These are phyloP conservation scores for Cercospora sp. DNA, from an alignment of 2,329 filamentous ascomycete species.

Conservation along the genomic window DNA sequence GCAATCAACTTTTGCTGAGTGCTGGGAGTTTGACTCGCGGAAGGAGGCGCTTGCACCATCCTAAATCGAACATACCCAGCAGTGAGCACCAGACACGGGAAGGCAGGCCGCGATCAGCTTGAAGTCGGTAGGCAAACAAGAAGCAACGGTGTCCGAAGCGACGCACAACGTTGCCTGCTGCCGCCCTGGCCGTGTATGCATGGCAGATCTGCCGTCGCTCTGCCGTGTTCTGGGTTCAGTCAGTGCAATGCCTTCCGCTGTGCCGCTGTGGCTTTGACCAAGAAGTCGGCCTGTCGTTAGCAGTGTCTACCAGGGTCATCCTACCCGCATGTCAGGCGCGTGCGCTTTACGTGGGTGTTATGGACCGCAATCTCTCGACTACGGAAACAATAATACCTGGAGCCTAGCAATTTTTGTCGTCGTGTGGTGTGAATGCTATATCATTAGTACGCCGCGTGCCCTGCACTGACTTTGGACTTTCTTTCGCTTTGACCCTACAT, in stretches of 20 bases:
- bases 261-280: conserved; percentile 24
- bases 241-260: conserved; percentile 12
- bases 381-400: conserved; percentile 17
- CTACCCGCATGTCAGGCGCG: conserved; percentile 22
- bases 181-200: conserved; percentile 7
- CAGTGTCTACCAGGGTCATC: conserved; percentile 25
- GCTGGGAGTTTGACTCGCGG: conserved; percentile 21
- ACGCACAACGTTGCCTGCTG: conserved; percentile 1
- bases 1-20: conserved; percentile 18
- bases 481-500: conserved; percentile 24
- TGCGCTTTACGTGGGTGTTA: conserved; percentile 26
- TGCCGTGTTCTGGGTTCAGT: conserved; percentile 22
- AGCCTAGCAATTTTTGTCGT: conserved; percentile 20
- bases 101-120: background rate
- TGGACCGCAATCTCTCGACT: conserved; percentile 29
- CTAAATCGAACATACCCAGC: conserved; percentile 1
- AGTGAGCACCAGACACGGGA: background rate
- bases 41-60: conserved; percentile 4
- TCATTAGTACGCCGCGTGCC: conserved; percentile 16
- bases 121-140: conserved; percentile 4
- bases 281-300: conserved; percentile 26
- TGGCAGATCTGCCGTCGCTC: conserved; percentile 21
- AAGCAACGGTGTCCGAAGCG: conserved; percentile 11
- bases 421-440: conserved; percentile 25
- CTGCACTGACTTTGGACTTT: conserved; percentile 21